Evolutionary conservation across 805 yeast genomes (phyloP), one percentile per base, ranked within the genome.

Genomic region (Starmerella scarabaei): DNA sequence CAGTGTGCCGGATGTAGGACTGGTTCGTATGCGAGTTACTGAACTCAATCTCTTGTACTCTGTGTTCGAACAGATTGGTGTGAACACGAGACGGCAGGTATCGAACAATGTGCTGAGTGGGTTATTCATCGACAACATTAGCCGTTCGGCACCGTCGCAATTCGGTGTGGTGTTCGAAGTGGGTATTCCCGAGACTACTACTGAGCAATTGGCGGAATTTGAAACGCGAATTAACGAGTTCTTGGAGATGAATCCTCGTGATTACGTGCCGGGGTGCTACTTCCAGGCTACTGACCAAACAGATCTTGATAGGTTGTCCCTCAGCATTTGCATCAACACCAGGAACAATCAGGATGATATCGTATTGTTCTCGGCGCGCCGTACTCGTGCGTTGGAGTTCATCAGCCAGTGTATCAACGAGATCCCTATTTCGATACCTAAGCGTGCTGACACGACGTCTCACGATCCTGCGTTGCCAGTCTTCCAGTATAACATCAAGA

Each of bases 401-500:
- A 35, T 60, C 16, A 53, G 53, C 11, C 53, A 50, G 38, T 54
- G 59, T 38, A 56, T 60, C 37, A 43, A 50, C 45, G 56, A 53
- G 17, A 56, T 60, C 43, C 62, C 62, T 17, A 52, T 60, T 36
- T 53, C 57, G 29, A 46, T 58, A 5, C 64, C 64, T 5, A 52
- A 58, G 30, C 56, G 63, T 36, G 57, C 54, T 20, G 63, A 59
- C 23, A 14, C 35, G 33, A 46, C 47, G 15, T 43, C 47, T 50
- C 52, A 51, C 40, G 59, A 60, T 35, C 63, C 64, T 3, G 48
- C 58, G 5, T 33, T 54, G 41, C 62, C 64, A 4, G 35, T 58
- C 48, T 54, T 37, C 45, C 51, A 49, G 33, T 47, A 43, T 16
- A 66, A 61, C 21, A 84, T 82, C 24, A 69, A 71, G 42, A 69